Evolutionary conservation across 2,329 filamentous ascomycete genomes (phyloP).

Genomic region (Ceratocystis ficicola): DNA sequence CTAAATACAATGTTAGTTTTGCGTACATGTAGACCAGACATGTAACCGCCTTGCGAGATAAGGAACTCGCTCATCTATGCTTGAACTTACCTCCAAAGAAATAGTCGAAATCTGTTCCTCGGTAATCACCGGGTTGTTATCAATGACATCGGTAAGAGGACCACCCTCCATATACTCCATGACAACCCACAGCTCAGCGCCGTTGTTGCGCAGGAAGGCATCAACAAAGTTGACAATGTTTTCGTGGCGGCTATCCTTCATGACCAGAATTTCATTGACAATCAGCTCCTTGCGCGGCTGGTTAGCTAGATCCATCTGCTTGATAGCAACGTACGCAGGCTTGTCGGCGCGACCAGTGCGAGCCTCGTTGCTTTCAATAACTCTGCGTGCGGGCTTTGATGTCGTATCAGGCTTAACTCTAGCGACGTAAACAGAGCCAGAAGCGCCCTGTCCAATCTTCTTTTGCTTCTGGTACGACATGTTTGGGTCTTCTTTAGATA

Average conservation of each 20-base stretch:
- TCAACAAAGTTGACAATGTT: slow-evolving; percentile 99
- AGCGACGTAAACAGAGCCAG: slow-evolving; percentile 93
- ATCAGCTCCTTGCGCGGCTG: slow-evolving; percentile 97
- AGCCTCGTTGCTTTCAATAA: slow-evolving; percentile 66
- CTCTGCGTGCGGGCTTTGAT: slow-evolving; percentile 65
- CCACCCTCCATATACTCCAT: slow-evolving; percentile 99
- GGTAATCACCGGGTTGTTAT: slow-evolving; percentile 87
- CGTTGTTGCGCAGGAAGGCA: slow-evolving; percentile 89
- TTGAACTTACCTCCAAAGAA: slow-evolving; percentile 66
- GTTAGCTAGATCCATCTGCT: slow-evolving; percentile 97
- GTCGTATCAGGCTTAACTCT: slow-evolving; percentile 80
- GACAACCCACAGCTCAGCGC: slow-evolving; percentile 94
- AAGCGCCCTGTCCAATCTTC: slow-evolving; percentile 98
- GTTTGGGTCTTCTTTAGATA: slow-evolving; percentile 89
- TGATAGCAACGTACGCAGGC: slow-evolving; percentile 81
- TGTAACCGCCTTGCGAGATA: background rate
- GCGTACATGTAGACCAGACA: slow-evolving; percentile 22
- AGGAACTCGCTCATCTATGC: background rate
- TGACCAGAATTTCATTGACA: slow-evolving; percentile 98
- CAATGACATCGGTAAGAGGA: slow-evolving; percentile 93
- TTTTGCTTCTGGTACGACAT: slow-evolving; percentile 98
- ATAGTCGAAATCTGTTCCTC: slow-evolving; percentile 98
- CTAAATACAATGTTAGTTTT: slow-evolving; percentile 35
- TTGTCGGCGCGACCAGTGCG: slow-evolving; percentile 31
- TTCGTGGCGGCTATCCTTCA: slow-evolving; percentile 96